Conservation (phyloP, 441 rosid species). For the Populus trichocarpa region DNA sequence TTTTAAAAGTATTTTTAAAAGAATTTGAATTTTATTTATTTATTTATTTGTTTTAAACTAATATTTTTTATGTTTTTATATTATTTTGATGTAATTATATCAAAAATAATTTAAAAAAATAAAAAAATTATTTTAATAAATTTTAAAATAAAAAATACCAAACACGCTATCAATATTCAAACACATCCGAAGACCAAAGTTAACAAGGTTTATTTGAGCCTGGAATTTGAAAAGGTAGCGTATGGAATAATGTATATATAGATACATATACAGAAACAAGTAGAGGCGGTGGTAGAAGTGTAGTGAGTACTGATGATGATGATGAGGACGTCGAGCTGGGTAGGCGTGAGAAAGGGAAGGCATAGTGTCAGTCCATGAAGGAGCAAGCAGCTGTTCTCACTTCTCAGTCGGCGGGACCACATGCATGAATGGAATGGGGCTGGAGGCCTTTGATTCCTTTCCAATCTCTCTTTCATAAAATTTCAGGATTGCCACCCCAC, state of each 20-base stretch:
- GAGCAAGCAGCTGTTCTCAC: not conserved
- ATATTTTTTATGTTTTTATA: too few relatives aligned
- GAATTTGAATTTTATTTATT: too few relatives aligned
- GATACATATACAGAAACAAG: not conserved
- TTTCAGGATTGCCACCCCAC: not conserved
- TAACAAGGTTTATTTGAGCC: too few relatives aligned
- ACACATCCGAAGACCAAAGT: too few relatives aligned
- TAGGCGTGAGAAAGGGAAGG: constrained; percentile 15
- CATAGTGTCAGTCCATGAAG: constrained; percentile 2
- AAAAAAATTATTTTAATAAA: too few relatives aligned
- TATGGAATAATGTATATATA: not conserved
- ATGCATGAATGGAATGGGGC: not conserved
- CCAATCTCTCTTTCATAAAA: not conserved
- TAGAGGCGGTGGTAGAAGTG: not conserved
- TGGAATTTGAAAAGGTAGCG: not conserved
- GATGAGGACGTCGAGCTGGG: not conserved
- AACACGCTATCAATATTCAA: too few relatives aligned
- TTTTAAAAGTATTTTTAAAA: too few relatives aligned
- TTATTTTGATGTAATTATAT: too few relatives aligned
- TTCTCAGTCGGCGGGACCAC: not conserved
- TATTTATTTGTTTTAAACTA: too few relatives aligned
- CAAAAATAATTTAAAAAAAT: too few relatives aligned
- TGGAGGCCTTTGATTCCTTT: not conserved
- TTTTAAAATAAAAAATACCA: too few relatives aligned
- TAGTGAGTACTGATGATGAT: not conserved